Evolutionary conservation across 441 rosid genomes (phyloP).

Genomic region (Pelargonium citronellum): DNA sequence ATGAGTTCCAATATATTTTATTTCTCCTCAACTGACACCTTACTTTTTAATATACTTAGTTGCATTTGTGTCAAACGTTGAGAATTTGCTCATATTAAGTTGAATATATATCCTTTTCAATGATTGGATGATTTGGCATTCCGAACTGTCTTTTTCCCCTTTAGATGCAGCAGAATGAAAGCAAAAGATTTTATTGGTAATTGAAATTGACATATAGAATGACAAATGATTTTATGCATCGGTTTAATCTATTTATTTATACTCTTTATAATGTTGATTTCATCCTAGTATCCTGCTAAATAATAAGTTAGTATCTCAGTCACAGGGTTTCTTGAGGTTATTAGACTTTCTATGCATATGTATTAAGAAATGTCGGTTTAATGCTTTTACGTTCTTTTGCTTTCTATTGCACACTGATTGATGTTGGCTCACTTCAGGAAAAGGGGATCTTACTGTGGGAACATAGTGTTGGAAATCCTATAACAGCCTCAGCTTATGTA

Average conservation of each 20-base stretch:
- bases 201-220: too few relatives aligned
- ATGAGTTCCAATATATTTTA: neutral
- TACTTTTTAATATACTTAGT: too few relatives aligned
- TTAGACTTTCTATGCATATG: too few relatives aligned
- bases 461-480: constrained; percentile 55
- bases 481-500: constrained; percentile 78
- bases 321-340: too few relatives aligned
- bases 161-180: too few relatives aligned
- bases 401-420: neutral
- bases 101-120: neutral
- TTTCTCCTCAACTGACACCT: neutral
- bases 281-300: too few relatives aligned
- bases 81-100: neutral
- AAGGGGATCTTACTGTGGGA: constrained; percentile 66
- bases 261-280: too few relatives aligned
- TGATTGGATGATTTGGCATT: neutral
- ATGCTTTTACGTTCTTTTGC: neutral
- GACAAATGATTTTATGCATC: too few relatives aligned
- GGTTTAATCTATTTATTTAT: too few relatives aligned
- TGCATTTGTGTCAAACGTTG: neutral
- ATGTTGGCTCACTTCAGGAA: constrained; percentile 45
- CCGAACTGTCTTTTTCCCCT: neutral
- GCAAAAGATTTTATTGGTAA: too few relatives aligned
- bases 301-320: too few relatives aligned
- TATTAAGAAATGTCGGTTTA: too few relatives aligned